Evolutionary conservation across 2,329 filamentous ascomycete species (phyloP).

Genomic region (Aspergillus pseudotamarii): DNA sequence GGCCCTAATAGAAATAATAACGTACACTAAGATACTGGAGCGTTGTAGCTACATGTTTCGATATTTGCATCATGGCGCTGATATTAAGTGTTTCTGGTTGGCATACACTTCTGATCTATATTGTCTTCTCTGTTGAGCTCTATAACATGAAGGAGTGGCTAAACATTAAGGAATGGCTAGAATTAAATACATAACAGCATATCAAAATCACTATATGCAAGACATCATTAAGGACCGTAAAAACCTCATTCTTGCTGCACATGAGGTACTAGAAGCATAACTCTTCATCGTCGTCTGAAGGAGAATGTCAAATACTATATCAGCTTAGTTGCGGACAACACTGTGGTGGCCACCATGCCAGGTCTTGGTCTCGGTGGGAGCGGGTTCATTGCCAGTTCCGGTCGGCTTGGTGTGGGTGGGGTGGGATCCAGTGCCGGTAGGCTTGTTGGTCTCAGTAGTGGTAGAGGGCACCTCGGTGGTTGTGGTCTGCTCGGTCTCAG

Average conservation of each 20-base stretch:
- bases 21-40: too few species aligned
- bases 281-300: not conserved
- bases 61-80: not conserved
- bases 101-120: not conserved
- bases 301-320: not conserved
- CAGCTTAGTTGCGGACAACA: not conserved
- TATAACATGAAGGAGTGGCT: not conserved
- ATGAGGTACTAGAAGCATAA: not conserved
- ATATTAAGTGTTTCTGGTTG: accelerated
- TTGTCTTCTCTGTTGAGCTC: not conserved
- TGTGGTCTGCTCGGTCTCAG: not conserved
- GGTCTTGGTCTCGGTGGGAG: constrained; percentile 3
- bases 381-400: constrained; percentile 12
- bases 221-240: not conserved
- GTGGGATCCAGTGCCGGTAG: constrained; percentile 3
- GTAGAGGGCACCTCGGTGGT: not conserved
- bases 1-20: too few species aligned
- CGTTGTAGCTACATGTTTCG: not conserved
- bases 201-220: not conserved
- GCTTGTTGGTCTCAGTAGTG: not conserved
- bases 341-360: not conserved
- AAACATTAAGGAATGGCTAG: not conserved
- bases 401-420: constrained; percentile 4
- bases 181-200: not conserved
- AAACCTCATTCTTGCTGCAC: not conserved